Evolutionary conservation across 2,329 filamentous ascomycete species (phyloP).

Genomic region (Trichoderma sp.): DNA sequence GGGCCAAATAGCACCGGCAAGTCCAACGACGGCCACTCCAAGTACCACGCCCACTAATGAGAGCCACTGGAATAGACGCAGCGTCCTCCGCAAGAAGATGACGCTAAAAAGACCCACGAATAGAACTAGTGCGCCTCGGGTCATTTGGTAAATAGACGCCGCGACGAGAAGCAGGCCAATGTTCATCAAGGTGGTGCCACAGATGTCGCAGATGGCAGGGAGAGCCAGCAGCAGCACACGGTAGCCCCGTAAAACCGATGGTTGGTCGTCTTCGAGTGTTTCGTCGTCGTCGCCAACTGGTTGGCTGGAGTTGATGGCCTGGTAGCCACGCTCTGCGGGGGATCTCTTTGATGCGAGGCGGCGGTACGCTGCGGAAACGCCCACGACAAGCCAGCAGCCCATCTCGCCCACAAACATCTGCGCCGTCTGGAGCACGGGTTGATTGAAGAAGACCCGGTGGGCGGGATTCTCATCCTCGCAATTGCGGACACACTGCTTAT

Average conservation of each 20-base stretch:
- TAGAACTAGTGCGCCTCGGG: conserved; percentile 84
- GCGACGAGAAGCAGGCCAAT: conserved; percentile 89
- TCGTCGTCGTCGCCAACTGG: conserved; percentile 27
- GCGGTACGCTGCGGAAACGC: conserved; percentile 63
- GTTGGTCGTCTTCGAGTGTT: conserved; percentile 29
- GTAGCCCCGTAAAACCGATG: conserved; percentile 65
- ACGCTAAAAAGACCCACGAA: conserved; percentile 97
- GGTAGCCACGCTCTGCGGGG: conserved; percentile 57
- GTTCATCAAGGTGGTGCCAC: conserved; percentile 96
- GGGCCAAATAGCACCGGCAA: conserved; percentile 79
- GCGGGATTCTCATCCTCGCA: conserved; percentile 69
- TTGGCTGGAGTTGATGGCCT: conserved; percentile 55
- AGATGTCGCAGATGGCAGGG: conserved; percentile 89
- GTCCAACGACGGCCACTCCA: conserved; percentile 84
- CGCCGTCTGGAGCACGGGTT: conserved; percentile 91
- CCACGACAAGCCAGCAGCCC: conserved; percentile 91
- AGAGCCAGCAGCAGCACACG: conserved; percentile 73
- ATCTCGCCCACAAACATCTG: conserved; percentile 98
- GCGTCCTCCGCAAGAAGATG: conserved; percentile 74
- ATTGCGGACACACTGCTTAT: conserved; percentile 94
- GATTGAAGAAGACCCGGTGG: conserved; percentile 75
- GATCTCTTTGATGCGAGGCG: conserved; percentile 47
- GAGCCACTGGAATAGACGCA: conserved; percentile 89
- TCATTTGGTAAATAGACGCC: conserved; percentile 98
- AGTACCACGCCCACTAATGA: conserved; percentile 81